Evolutionary conservation across 2,329 filamentous ascomycete genomes (phyloP), one percentile per base, ranked within the genome.

Genomic region (Colletotrichum karsti): DNA sequence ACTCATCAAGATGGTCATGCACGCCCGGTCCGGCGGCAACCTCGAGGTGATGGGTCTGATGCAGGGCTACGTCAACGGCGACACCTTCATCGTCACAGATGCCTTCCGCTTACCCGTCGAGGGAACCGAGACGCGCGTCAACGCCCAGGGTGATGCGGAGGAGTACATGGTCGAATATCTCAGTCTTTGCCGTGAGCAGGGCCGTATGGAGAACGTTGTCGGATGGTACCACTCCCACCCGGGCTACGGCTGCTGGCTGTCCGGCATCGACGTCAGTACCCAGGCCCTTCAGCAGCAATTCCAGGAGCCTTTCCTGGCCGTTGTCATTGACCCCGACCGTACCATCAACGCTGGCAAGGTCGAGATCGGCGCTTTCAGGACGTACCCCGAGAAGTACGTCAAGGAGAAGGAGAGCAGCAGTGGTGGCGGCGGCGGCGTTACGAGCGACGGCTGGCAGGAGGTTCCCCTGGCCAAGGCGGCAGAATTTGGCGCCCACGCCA

Each of bases 221-320:
- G 96, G 96, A 18, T 99, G 96, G 96, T 99, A 99, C 80, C 96
- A 99, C 81, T 95, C 92, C 73, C 96, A 99, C 78, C 96, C 96
- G 0, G 96, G 96, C 26, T 99, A 99, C 79, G 96, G 96, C 48
- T 99, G 96, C 85, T 99, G 96, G 96, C 87, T 99, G 26, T 95
- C 92, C 39, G 96, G 96, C 65, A 98, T 99, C 80, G 96, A 99
- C 78, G 96, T 99, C 58, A 87, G 87, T 61, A 99, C 96, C 3
- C 92, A 99, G 79, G 86, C 88, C 72, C 90, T 92, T 75, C 94
- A 98, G 81, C 96, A 99, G 82, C 84, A 87, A 71, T 95, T 91
- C 80, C 90, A 91, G 64, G 96, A 98, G 74, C 96, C 96, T 2
- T 98, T 98, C 80, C 89, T 97, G 57, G 96, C 96, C 37, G 93